These are phyloP conservation scores for Nakazawaea ambrosiae DNA, from an alignment of 805 yeast genomes.

Conservation along the genomic window DNA sequence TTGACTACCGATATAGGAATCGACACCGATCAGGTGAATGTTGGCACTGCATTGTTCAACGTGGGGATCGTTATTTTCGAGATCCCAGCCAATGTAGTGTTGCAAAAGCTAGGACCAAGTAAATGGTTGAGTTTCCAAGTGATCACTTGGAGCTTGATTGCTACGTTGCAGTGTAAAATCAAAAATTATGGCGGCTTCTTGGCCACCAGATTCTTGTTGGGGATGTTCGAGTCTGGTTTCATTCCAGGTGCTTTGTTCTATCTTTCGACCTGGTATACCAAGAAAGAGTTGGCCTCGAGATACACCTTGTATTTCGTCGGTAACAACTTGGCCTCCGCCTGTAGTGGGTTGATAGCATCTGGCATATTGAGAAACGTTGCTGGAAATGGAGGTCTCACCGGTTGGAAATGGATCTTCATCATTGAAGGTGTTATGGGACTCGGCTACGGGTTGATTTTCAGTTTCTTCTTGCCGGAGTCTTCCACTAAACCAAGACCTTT, in stretches of 20 bases:
- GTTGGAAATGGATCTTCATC: conserved; percentile 65
- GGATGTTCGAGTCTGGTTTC: conserved; percentile 59
- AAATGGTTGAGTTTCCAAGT: conserved; percentile 56
- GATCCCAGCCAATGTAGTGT: conserved; percentile 57
- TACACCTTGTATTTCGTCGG: conserved; percentile 40
- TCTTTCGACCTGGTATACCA: conserved; percentile 61
- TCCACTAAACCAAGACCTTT: conserved; percentile 13
- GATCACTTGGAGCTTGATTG: conserved; percentile 48
- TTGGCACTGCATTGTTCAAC: conserved; percentile 49
- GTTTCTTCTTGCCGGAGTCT: conserved; percentile 25
- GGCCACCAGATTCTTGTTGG: conserved; percentile 44
- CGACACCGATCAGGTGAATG: conserved; percentile 52
- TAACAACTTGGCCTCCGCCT: conserved; percentile 38
- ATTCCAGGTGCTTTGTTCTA: conserved; percentile 59
- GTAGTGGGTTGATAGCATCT: conserved; percentile 25
- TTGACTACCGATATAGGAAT: conserved; percentile 43
- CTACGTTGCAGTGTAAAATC: conserved; percentile 43
- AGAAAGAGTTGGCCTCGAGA: conserved; percentile 44
- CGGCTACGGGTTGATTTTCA: conserved; percentile 21
- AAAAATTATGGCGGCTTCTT: conserved; percentile 34
- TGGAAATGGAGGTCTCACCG: conserved; percentile 20
- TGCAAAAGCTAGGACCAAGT: conserved; percentile 60
- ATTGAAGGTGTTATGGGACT: conserved; percentile 42
- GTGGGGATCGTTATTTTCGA: conserved; percentile 50
- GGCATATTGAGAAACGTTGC: conserved; percentile 42